Evolutionary conservation across 2,329 filamentous ascomycete genomes (phyloP), one percentile per base, ranked within the genome.

Genomic region (Pseudopyricularia cyperi): DNA sequence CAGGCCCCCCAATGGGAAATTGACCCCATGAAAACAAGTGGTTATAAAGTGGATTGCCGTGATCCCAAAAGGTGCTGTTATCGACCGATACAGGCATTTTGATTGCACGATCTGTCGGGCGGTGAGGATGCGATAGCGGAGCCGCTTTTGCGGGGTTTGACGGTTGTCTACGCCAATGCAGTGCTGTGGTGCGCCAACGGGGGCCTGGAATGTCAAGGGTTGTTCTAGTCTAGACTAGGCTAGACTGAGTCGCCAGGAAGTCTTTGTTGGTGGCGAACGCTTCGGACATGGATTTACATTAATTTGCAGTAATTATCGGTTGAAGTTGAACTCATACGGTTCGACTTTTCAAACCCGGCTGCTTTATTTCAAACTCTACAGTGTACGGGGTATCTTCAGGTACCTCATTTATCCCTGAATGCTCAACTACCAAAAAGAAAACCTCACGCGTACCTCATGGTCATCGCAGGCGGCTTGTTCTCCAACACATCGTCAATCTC

Each of bases 401-500:
- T n/a, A n/a, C n/a, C n/a, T n/a, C n/a, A n/a, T n/a, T n/a, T n/a
- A n/a, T n/a, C n/a, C n/a, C n/a, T n/a, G n/a, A n/a, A n/a, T n/a
- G n/a, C n/a, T n/a, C n/a, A n/a, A n/a, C n/a, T n/a, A n/a, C n/a
- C n/a, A n/a, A n/a, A n/a, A n/a, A n/a, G n/a, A n/a, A n/a, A n/a
- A 26, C 15, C 12, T 28, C 8, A 51, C 8, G 33, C 48, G 26
- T n/a, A 42, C 26, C 49, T 51, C 49, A 30, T 39, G n/a, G 30
- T 15, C 24, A 39, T 37, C 35, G 24, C 35, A 14, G 49, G 49
- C 6, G 49, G 49, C 35, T 51, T 51, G 62, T 82, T 83, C 56
- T 71, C 69, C 50, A 82, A 62, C 50, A 81, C 71, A 37, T 68
- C 67, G 55, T 83, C 79, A 61, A 83, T 82, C 68, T 80, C 74